Evolutionary conservation across 148 eudicot species (phyloP).

Genomic region (Chenopodium berlandieri): DNA sequence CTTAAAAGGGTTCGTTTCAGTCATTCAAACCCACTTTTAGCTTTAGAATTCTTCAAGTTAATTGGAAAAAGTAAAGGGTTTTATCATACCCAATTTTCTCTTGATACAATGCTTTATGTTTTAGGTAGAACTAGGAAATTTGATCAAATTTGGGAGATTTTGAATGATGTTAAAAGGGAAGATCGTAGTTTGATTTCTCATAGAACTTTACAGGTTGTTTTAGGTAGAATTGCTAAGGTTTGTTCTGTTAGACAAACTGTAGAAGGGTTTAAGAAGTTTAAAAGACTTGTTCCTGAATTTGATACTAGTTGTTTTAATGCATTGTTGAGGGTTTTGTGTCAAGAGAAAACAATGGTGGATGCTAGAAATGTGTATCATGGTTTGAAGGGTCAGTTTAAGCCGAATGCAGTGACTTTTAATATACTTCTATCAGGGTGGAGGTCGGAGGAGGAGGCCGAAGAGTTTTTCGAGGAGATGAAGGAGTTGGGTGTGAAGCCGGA

Average conservation of each 20-base stretch:
- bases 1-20: slow-evolving; percentile 76
- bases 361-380: slow-evolving; percentile 77
- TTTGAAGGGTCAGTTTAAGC: slow-evolving; percentile 55
- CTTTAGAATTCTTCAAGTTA: slow-evolving; percentile 58
- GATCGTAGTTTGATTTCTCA: slow-evolving; percentile 59
- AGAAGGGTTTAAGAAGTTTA: slow-evolving; percentile 61
- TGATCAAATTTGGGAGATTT: slow-evolving; percentile 58
- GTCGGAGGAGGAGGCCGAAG: slow-evolving; percentile 72
- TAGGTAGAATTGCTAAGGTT: slow-evolving; percentile 67
- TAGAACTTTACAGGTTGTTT: slow-evolving; percentile 67
- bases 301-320: slow-evolving; percentile 61
- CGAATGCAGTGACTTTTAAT: slow-evolving; percentile 72
- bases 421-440: slow-evolving; percentile 85
- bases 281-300: slow-evolving; percentile 45
- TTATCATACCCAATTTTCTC: slow-evolving; percentile 63
- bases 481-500: slow-evolving; percentile 76
- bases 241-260: slow-evolving; percentile 80
- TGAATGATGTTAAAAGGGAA: slow-evolving; percentile 51
- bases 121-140: slow-evolving; percentile 66
- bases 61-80: slow-evolving; percentile 45
- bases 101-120: slow-evolving; percentile 78
- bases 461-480: slow-evolving; percentile 71
- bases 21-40: slow-evolving; percentile 62
- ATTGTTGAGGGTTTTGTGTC: slow-evolving; percentile 70
- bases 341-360: slow-evolving; percentile 82